phyloP scores from a whole-genome alignment of 2,329 filamentous ascomycete species.

The Blastomyces percursus region DNA sequence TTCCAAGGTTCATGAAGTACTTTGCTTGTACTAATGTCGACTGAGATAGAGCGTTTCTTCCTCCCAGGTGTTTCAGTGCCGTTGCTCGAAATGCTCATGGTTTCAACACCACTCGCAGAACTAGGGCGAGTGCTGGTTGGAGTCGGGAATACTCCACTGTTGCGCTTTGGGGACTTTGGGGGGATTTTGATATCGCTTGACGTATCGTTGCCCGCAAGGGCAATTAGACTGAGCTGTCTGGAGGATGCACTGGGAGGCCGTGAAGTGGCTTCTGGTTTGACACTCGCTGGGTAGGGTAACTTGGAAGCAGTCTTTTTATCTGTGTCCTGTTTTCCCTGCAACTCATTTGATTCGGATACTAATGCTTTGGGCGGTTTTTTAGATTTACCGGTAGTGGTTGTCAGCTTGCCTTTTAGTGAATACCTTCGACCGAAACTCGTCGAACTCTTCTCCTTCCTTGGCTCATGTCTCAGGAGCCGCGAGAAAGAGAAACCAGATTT shows the following conservation, averaged over 20 bases:
- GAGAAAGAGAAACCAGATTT: constrained; percentile 7
- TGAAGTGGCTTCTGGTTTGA: not conserved
- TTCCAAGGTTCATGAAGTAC: not conserved
- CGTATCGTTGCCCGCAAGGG: not conserved
- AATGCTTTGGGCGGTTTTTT: not conserved
- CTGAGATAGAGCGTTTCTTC: constrained; percentile 3
- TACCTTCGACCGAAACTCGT: not conserved
- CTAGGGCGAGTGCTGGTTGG: not conserved
- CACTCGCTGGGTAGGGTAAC: not conserved
- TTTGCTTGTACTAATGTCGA: not conserved
- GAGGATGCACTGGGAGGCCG: not conserved
- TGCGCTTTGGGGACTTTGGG: constrained; percentile 2
- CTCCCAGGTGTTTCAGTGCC: not conserved
- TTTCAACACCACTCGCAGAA: not conserved
- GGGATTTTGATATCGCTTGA: not conserved
- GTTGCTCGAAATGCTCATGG: not conserved
- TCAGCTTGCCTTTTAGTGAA: not conserved
- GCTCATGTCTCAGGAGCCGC: constrained; percentile 8
- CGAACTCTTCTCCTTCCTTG: constrained; percentile 7
- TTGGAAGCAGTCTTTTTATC: not conserved
- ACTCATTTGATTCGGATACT: not conserved
- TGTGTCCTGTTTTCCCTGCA: not conserved
- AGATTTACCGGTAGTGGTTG: not conserved
- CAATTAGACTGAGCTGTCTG: not conserved
- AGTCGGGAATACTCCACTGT: not conserved